phyloP scores from a whole-genome alignment of 2,329 filamentous ascomycete species.

The Aspergillus sp. region DNA sequence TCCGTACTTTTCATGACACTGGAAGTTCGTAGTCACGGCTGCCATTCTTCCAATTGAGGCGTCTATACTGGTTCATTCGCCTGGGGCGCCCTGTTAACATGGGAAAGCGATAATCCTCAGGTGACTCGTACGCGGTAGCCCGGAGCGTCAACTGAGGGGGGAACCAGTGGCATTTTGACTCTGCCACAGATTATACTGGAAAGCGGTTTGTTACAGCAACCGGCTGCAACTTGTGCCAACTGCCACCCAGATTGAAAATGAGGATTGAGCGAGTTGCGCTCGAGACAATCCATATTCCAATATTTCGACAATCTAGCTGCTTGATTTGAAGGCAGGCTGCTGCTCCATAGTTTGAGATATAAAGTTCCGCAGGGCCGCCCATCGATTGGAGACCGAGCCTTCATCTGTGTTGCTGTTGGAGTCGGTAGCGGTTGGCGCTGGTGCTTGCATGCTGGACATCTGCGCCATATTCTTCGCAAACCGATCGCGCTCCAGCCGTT shows the following conservation, averaged over 20 bases:
- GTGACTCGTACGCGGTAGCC: background rate
- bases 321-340: conserved; percentile 69
- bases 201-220: background rate
- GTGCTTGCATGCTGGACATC: conserved; percentile 54
- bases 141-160: background rate
- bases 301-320: conserved; percentile 26
- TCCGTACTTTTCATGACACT: background rate
- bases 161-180: background rate
- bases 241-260: background rate
- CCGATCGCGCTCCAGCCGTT: conserved; percentile 77
- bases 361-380: conserved; percentile 79
- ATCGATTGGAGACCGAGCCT: conserved; percentile 60
- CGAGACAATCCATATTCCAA: background rate
- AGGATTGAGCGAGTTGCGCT: background rate
- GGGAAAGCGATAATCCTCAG: background rate
- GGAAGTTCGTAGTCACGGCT: background rate
- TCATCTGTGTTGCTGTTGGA: conserved; percentile 16
- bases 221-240: background rate
- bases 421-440: conserved; percentile 26
- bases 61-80: background rate
- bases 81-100: too few species aligned
- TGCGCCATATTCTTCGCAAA: conserved; percentile 83
- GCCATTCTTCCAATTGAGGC: background rate
- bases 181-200: background rate
- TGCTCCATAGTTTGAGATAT: conserved; percentile 88